Evolutionary conservation across 129 eudicot species (phyloP), one percentile per base, ranked within the genome.

Genomic region (Flaveria brownii): DNA sequence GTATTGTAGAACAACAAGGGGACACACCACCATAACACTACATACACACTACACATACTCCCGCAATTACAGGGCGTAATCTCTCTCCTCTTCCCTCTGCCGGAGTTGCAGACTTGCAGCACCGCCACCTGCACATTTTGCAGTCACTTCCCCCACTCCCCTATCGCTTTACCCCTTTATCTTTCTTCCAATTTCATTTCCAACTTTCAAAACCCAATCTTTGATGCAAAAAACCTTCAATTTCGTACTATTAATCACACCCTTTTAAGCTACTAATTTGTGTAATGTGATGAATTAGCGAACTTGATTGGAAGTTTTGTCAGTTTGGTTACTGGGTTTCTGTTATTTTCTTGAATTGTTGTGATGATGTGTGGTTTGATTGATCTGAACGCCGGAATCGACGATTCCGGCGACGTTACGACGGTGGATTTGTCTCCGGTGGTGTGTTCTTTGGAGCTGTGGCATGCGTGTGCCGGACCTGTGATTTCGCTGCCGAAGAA

Each of bases 11-110:
- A 80, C 68, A 75, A 66, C 51, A 67, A 84, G 92, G 88, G 89
- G 86, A 87, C 92, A 85, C 78, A 67, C 79, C 85, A 61, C 18
- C 36, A 56, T 56, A 18, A 18, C 28, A 10, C 12, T 43, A 43
- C 49, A 8, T 10, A 43, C 49, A 8, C 14, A 30, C 15, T 57
- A 57, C 84, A 84, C 89, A 83, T 79, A 78, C 88, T 80, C 96
- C 97, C 97, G 96, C 82, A 92, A 82, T 87, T 84, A 87, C 82
- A 87, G 96, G 97, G 93, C 64, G 39, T 15, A n/a, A 30, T 22
- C 39, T 61, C 67, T 61, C 86, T 28, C 72, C 47, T 46, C 52
- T n/a, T 55, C 16, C 39, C 23, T 7, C 17, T 57, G 13, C 68
- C 56, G 41, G 56, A 20, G 26, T 68, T 51, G 30, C 64, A 57